Evolutionary conservation across 2,329 filamentous ascomycete species (phyloP), one percentile per base, ranked within the genome.

Genomic region (Zymoseptoria passerinii): DNA sequence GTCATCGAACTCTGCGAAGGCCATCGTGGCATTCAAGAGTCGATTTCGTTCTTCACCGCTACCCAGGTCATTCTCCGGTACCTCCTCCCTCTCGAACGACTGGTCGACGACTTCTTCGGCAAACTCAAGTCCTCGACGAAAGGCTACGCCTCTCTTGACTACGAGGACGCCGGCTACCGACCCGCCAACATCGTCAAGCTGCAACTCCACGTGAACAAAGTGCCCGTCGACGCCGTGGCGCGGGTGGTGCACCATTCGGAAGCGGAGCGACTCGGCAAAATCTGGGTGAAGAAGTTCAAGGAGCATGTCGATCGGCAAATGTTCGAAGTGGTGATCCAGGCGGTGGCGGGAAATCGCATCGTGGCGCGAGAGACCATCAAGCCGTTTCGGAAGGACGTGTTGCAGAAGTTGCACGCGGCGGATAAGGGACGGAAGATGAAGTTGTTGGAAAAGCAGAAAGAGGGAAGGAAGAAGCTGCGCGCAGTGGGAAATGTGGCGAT

Each of bases 101-200:
- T 99, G 3, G 94, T 99, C 0, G 94, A 97, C 67, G 94, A 99
- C 74, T 87, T 99, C 70, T 99, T 99, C 72, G 94, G 94, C 55
- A 96, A 95, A 74, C 80, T 99, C 55, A 99, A 99, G 73, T 90
- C 91, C 44, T 83, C 85, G 0, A 96, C 92, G 56, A 96, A 96
- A 72, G 94, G 94, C 9, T 99, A 99, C 68, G 94, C 94, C 0
- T 94, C 89, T 40, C 82, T 99, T 4, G 94, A 99, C 73, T 99
- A 99, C 72, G 94, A 99, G 75, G 94, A 99, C 67, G 88, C 91
- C 0, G 92, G 89, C 0, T 99, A 91, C 83, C 84, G 87, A 20
- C 77, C 83, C 60, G 90, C 88, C 68, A 85, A 85, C 61, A 85
- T 99, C 48, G 84, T 90, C 61, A 97, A 96, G 74, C 80, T 99